Base-by-base conservation (phyloP, 192 early-diverging fungal species). In the Podila horticola region DNA sequence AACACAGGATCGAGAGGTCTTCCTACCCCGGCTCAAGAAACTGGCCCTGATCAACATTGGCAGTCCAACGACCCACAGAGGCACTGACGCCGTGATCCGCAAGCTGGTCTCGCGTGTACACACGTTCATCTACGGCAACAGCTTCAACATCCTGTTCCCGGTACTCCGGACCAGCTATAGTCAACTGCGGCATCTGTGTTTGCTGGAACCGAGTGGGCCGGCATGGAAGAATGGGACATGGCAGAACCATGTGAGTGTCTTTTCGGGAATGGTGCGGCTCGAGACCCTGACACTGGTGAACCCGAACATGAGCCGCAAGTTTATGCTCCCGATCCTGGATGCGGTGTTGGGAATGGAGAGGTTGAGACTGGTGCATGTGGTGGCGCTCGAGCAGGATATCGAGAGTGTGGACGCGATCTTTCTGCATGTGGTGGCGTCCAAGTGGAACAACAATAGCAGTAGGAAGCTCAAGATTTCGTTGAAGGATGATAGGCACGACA, bases 91-190 rank as follows among this genome's bases (percentile, higher is more conserved):
- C 0, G 33, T 64, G 2, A 69, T 75, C 66, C 60, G 74, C 22
- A 50, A 30, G 22, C 52, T 75, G 24, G 66, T 75, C 6, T 62
- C 60, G 4, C 48, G 74, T 9, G 74, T 69, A 1, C 48, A 26
- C 13, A 58, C 74, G 6, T 75, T 69, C 57, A 33, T 75, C 7
- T 60, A 75, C n/a, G 68, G 74, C 66, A 69, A 75, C 62, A 69
- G 74, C 38, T 69, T 75, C 29, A 75, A 75, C 51, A 75, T 75
- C 15, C 17, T 75, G 15, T 75, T 75, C 28, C 74, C 74, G 10
- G 58, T 75, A 0, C 33, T 75, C 13, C 48, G 67, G 22, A 48
- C 74, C 15, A 4, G 38, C 0, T 75, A 64, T 33, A 51, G 50
- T 4, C 64, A 64, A 3, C 41, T 75, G 10, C 51, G 20, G 29